Percentiles rank a stretch among this genome's conserved stretches.
phyloP scores from a whole-genome alignment of 495 filamentous ascomycete genomes.

The Aspergillus nanangensis region DNA sequence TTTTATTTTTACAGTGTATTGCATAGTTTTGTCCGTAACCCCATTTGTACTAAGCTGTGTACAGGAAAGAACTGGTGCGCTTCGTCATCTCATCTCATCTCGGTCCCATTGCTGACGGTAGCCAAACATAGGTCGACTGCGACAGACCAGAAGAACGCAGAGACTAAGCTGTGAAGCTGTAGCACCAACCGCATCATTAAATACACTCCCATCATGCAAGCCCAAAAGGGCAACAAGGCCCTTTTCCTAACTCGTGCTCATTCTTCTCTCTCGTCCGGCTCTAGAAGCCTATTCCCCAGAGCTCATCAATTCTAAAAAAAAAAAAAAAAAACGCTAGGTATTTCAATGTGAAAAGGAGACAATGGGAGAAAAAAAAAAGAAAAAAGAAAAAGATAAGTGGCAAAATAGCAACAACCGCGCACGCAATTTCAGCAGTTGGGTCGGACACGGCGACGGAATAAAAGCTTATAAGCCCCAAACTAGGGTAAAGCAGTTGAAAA shows the following conservation, averaged over 20 bases:
- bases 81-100: no score
- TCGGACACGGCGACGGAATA: conserved; percentile 13
- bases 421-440: conserved; percentile 19
- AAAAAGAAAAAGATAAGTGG: conserved; percentile 15
- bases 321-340: background rate
- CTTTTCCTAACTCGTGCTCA: no score
- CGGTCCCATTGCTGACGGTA: no score
- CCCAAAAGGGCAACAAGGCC: background rate
- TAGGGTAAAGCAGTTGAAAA: conserved; percentile 14
- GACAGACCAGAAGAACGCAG: no score
- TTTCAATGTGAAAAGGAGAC: background rate
- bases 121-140: no score
- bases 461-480: conserved; percentile 8
- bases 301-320: conserved; percentile 11
- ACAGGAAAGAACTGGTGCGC: conserved; percentile 17
- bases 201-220: background rate
- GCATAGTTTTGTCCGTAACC: conserved; percentile 11
- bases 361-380: conserved; percentile 14
- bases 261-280: background rate
- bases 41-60: conserved; percentile 21
- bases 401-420: conserved; percentile 11
- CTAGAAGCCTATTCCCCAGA: conserved; percentile 10
- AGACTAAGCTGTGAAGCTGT: no score
- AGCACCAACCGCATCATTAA: conserved; percentile 1
- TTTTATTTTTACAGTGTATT: conserved; percentile 12